phyloP scores from a whole-genome alignment of 164 flowering plant genomes.

The Pachysandra terminalis region DNA sequence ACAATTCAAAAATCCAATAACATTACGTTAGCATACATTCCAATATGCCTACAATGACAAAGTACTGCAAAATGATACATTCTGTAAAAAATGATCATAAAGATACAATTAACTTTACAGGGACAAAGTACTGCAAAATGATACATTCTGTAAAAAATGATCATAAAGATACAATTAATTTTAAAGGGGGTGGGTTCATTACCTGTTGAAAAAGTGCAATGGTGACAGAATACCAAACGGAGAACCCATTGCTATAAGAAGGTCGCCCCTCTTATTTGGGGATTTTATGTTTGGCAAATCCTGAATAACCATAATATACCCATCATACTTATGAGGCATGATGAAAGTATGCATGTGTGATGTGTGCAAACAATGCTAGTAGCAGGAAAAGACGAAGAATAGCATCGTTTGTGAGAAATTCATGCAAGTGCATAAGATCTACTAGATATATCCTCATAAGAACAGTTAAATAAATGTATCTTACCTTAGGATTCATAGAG shows the following conservation, averaged over 20 bases:
- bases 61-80: neutral
- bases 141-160: too few relatives aligned
- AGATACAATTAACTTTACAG: neutral
- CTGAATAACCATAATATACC: conserved; percentile 37
- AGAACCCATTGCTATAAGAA: conserved; percentile 81
- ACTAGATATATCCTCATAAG: neutral
- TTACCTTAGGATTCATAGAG: conserved; percentile 37
- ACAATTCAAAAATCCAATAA: neutral
- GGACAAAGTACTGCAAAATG: too few relatives aligned
- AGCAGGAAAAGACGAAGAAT: too few relatives aligned
- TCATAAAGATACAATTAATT: too few relatives aligned
- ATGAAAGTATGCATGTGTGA: conserved; percentile 11
- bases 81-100: neutral
- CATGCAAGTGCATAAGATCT: neutral
- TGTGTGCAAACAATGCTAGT: neutral
- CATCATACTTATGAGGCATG: conserved; percentile 23
- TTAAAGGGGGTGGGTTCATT: neutral
- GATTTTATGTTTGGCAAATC: conserved; percentile 40
- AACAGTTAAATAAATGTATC: neutral
- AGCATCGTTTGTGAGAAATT: neutral
- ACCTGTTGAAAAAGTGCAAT: conserved; percentile 93
- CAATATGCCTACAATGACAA: neutral
- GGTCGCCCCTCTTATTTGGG: conserved; percentile 55
- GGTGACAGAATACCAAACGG: conserved; percentile 97
- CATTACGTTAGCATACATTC: neutral